A percentile compares a stretch with the other conserved stretches of the same genome.
Conservation (phyloP, 208 protist species). For the Leishmania martiniquensis region DNA sequence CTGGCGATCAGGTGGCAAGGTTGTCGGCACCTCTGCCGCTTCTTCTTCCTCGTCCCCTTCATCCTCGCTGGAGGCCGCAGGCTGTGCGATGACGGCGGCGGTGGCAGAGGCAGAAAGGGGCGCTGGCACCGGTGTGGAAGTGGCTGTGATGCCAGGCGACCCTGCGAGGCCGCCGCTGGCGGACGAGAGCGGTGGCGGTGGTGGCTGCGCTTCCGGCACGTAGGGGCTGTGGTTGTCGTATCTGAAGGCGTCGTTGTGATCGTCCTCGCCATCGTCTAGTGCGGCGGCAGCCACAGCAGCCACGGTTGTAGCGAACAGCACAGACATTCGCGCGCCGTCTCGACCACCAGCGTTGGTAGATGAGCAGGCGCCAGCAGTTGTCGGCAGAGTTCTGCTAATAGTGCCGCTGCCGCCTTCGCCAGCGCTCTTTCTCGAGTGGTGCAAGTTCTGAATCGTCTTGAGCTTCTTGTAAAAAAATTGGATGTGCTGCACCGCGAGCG, state of each 20-base stretch:
- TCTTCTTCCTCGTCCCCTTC: constrained; percentile 35
- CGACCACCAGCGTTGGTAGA: neutral
- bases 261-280: constrained; percentile 12
- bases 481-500: constrained; percentile 57
- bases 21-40: neutral
- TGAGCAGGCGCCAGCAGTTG: neutral
- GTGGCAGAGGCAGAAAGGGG: neutral
- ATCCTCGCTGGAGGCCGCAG: constrained; percentile 12
- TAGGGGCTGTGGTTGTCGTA: constrained; percentile 3
- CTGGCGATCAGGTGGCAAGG: neutral
- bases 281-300: constrained; percentile 28
- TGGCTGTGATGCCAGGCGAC: neutral
- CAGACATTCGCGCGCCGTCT: neutral
- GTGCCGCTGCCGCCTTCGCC: neutral
- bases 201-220: neutral
- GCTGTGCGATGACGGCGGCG: neutral
- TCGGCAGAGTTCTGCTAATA: neutral
- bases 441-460: constrained; percentile 24
- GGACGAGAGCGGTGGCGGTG: constrained; percentile 19
- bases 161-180: neutral
- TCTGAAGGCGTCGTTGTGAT: neutral
- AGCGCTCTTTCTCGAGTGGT: constrained; percentile 1
- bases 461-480: constrained; percentile 59
- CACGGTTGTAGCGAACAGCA: constrained; percentile 4
- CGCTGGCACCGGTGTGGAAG: neutral